Evolutionary conservation across 1,284 basidiomycete genomes (phyloP).

Genomic region (Heterobasidion irregulare): DNA sequence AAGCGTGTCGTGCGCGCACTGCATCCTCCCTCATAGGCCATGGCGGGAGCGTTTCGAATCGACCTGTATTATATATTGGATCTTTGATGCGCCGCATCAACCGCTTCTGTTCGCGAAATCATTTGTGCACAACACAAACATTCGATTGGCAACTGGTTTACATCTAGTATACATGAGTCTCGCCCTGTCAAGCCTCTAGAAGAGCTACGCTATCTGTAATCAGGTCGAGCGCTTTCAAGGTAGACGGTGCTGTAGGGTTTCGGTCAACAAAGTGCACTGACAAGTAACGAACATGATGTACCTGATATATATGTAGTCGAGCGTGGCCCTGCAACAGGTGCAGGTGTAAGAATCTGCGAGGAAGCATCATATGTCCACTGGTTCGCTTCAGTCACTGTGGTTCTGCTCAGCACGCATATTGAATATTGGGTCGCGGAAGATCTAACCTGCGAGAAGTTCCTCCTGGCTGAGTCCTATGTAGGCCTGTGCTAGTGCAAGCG

Average conservation of each 20-base stretch:
- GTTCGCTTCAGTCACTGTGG: conserved; percentile 30
- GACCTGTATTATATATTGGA: background rate
- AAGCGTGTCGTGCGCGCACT: conserved; percentile 19
- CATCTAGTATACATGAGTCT: too few species aligned
- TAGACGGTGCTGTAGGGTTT: conserved; percentile 30
- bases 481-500: conserved; percentile 37
- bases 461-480: conserved; percentile 48
- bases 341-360: conserved; percentile 36
- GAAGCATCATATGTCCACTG: conserved; percentile 45
- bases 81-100: background rate
- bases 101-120: too few species aligned
- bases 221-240: conserved; percentile 40
- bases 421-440: background rate
- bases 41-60: background rate
- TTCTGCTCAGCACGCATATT: background rate
- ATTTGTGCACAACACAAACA: too few species aligned
- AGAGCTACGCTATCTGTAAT: conserved; percentile 45
- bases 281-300: conserved; percentile 1
- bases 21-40: conserved; percentile 9
- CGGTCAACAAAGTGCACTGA: background rate
- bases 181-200: conserved; percentile 11
- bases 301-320: conserved; percentile 3
- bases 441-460: conserved; percentile 38
- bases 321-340: conserved; percentile 11
- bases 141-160: too few species aligned